Conservation (phyloP, 164 flowering plant genomes). For the Aristolochia fimbriata region DNA sequence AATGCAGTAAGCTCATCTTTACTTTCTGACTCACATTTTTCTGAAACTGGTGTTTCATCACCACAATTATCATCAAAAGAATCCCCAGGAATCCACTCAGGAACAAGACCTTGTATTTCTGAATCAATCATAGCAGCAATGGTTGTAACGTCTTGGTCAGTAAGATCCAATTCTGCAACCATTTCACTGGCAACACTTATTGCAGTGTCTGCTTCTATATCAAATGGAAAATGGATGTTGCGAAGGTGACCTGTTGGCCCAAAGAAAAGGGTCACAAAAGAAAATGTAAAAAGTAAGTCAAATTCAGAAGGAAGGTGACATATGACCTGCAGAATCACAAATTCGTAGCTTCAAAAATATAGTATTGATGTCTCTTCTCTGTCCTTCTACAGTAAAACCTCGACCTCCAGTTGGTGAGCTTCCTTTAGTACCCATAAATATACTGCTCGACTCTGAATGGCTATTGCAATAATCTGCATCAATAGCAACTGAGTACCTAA, state of each 20-base stretch:
- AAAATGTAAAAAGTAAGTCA: slow-evolving; percentile 1
- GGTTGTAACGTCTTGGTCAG: slow-evolving; percentile 81
- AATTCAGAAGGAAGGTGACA: slow-evolving; percentile 7
- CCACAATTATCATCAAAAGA: slow-evolving; percentile 17
- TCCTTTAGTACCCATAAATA: slow-evolving; percentile 9
- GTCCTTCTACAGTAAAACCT: slow-evolving; percentile 65
- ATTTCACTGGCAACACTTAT: slow-evolving; percentile 90
- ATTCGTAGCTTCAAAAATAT: slow-evolving; percentile 78
- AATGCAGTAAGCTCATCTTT: slow-evolving; percentile 25
- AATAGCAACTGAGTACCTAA: slow-evolving; percentile 1
- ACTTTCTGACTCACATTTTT: slow-evolving; percentile 17
- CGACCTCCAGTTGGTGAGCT: slow-evolving; percentile 24
- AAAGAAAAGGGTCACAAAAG: not conserved
- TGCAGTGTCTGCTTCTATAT: slow-evolving; percentile 70
- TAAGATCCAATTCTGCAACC: slow-evolving; percentile 87
- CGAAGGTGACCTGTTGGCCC: slow-evolving; percentile 56
- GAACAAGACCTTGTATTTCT: slow-evolving; percentile 56
- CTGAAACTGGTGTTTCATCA: slow-evolving; percentile 16
- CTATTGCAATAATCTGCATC: slow-evolving; percentile 26
- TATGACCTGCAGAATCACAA: slow-evolving; percentile 61
- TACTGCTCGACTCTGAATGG: slow-evolving; percentile 9
- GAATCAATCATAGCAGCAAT: slow-evolving; percentile 85
- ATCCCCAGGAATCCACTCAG: slow-evolving; percentile 53
- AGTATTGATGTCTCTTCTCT: slow-evolving; percentile 64
- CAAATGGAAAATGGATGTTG: slow-evolving; percentile 93